Evolutionary conservation across 2,329 filamentous ascomycete species (phyloP), one percentile per base, ranked within the genome.

Genomic region (Gaeumannomyces tritici): DNA sequence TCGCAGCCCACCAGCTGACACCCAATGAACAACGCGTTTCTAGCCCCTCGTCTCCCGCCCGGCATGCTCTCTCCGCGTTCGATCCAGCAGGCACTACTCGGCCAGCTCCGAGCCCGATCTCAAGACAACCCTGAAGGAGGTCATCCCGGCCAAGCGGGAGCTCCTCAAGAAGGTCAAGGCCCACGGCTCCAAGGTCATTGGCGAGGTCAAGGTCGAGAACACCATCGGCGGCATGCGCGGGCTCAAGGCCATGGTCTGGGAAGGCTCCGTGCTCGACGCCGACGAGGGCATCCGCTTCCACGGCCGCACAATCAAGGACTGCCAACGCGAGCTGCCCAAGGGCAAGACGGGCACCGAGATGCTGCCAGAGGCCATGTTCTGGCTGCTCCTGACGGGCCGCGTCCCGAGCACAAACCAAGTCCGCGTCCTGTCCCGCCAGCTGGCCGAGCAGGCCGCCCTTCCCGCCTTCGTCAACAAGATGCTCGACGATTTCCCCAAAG

Each of bases 281-380:
- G 89, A 99, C 72, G 93, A 98, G 79, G 95, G 95, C 64, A 99
- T 99, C 73, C 90, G 93, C 66, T 99, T 99, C 83, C 95, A 98
- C 75, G 95, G 95, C 73, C 89, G 89, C 71, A 97, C 93, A 66
- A 99, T 99, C 82, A 96, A 96, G 79, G 93, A 99, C 73, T 99
- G 95, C 80, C 95, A 98, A 74, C 85, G 88, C 68, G 89, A 92
- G 75, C 86, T 98, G 21, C 93, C 95, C 73, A 98, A 97, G 82
- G 95, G 93, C 68, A 91, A 84, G 64, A 86, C 89, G 3, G 91
- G 93, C 70, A 96, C 91, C 7, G 93, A 98, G 79, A 99, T 98
- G 95, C 85, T 98, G 15, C 95, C 95, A 59, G 95, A 99, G 78
- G 88, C 93, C 76, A 99, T 99, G 95, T 99, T 99, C 83, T 99